These are phyloP conservation scores for Suhomyces ambrosiae DNA, from an alignment of 1,139 yeast genomes.

Conservation along the genomic window DNA sequence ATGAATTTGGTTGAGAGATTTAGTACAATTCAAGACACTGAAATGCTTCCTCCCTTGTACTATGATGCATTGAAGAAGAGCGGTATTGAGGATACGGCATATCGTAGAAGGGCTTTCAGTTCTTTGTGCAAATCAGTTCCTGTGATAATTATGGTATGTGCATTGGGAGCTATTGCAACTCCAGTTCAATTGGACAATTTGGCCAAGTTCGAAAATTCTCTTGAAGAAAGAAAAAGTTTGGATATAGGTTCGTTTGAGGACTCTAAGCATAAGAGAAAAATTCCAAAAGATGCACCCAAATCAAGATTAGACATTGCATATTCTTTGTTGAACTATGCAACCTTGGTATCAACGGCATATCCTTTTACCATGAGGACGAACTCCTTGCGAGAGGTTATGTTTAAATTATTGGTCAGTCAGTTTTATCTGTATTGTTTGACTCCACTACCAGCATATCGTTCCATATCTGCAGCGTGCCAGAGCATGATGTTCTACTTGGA, in stretches of 20 bases:
- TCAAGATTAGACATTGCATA: slow-evolving; percentile 29
- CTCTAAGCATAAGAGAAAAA: slow-evolving; percentile 6
- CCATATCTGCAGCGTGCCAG: slow-evolving; percentile 36
- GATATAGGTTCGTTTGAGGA: slow-evolving; percentile 23
- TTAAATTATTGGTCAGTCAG: slow-evolving; percentile 36
- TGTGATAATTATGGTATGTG: slow-evolving; percentile 33
- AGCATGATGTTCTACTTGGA: slow-evolving; percentile 37
- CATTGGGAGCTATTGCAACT: slow-evolving; percentile 37
- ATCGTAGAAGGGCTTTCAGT: slow-evolving; percentile 25
- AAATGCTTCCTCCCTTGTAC: slow-evolving; percentile 19
- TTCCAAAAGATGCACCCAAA: slow-evolving; percentile 20
- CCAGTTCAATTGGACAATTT: slow-evolving; percentile 40
- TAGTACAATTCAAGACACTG: slow-evolving; percentile 8
- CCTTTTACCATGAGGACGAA: slow-evolving; percentile 26
- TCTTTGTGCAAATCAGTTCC: slow-evolving; percentile 32
- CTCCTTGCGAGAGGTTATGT: slow-evolving; percentile 30
- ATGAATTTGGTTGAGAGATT: slow-evolving; percentile 25
- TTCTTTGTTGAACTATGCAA: slow-evolving; percentile 28
- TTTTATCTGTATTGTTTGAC: slow-evolving; percentile 39
- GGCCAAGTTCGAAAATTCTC: slow-evolving; percentile 29
- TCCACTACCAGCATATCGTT: slow-evolving; percentile 42
- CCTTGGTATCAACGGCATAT: slow-evolving; percentile 24
- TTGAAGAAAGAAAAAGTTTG: slow-evolving; percentile 31
- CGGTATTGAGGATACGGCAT: slow-evolving; percentile 22
- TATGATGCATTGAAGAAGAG: slow-evolving; percentile 16